Evolutionary conservation across 2,329 filamentous ascomycete genomes (phyloP), one percentile per base, ranked within the genome.

Genomic region (Cladosporium sp.): DNA sequence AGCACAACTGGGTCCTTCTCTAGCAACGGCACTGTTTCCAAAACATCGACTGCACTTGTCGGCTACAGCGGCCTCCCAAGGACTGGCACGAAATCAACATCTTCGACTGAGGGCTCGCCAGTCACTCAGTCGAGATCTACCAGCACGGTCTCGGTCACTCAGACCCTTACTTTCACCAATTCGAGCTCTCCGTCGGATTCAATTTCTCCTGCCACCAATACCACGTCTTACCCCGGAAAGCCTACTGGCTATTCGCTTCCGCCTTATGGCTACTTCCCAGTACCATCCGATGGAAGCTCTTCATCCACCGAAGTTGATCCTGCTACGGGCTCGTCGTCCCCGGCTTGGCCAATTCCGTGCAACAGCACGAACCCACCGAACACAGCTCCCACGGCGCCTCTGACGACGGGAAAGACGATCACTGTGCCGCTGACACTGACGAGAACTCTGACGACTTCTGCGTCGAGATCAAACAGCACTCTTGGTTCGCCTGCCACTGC

Each of bases 31-130:
- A 35, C 34, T 3, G 16, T 14, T 38, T 38, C 35, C 8, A 14
- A 18, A 13, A 38, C n/a, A n/a, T 41, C 42, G 10, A 28, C 22
- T 28, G 2, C 22, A 28, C 22, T 28, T 3, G 22, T 28, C 22
- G 42, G 38, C 49, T 52, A 38, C 43, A 52, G 34, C 43, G 40
- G 46, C 40, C 16, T 18, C 13, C 54, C 48, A 13, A 54, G 52
- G 41, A 44, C 11, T 32, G 54, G 54, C 10, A 46, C 44, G 10
- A 18, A 50, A 33, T 43, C 49, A 19, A 41, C 46, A 5, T 51
- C 52, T 3, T 54, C 56, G 1, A 58, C 52, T 31, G 52, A 49
- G 10, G 56, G 52, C 18, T 58, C 50, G 4, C 52, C 54, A 7
- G 38, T 49, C n/a, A 37, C 46, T 9, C 28, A 46, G 11, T 48